Evolutionary conservation across 495 filamentous ascomycete genomes (phyloP).

Genomic region (Penicillium diatomitis): DNA sequence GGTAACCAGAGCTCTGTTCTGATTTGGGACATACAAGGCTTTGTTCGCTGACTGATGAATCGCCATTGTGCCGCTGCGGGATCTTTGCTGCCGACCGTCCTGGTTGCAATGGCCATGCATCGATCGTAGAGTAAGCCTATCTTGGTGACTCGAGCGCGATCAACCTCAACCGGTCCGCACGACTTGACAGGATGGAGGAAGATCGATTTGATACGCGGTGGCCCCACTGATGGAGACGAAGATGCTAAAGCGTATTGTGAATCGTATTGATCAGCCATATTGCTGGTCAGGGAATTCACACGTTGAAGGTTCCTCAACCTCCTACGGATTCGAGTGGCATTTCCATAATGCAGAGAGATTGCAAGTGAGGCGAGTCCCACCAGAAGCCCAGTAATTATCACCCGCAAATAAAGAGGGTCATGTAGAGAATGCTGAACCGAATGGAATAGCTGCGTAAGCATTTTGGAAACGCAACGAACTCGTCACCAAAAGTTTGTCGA

Average conservation of each 20-base stretch:
- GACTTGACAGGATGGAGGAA: background rate
- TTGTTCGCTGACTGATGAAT: slow-evolving; percentile 18
- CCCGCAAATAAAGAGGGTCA: background rate
- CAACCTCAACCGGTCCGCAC: background rate
- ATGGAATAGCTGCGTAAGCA: background rate
- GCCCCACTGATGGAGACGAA: background rate
- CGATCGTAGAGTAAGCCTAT: background rate
- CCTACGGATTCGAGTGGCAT: background rate
- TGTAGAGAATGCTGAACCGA: background rate
- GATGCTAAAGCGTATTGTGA: background rate
- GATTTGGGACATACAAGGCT: slow-evolving; percentile 12
- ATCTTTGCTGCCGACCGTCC: background rate
- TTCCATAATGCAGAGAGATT: background rate
- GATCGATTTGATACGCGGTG: background rate
- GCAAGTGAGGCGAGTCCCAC: background rate
- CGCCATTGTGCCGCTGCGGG: slow-evolving; percentile 5
- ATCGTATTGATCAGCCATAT: slow-evolving; percentile 1
- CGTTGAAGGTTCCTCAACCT: background rate
- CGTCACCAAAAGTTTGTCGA: no score
- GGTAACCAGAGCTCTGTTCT: slow-evolving; percentile 3
- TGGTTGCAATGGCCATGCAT: background rate
- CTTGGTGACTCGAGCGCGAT: background rate
- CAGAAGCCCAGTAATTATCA: background rate
- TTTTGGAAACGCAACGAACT: background rate
- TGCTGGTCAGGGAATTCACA: background rate